phyloP scores from a whole-genome alignment of 2,329 filamentous ascomycete species.

The Monosporascus ibericus region DNA sequence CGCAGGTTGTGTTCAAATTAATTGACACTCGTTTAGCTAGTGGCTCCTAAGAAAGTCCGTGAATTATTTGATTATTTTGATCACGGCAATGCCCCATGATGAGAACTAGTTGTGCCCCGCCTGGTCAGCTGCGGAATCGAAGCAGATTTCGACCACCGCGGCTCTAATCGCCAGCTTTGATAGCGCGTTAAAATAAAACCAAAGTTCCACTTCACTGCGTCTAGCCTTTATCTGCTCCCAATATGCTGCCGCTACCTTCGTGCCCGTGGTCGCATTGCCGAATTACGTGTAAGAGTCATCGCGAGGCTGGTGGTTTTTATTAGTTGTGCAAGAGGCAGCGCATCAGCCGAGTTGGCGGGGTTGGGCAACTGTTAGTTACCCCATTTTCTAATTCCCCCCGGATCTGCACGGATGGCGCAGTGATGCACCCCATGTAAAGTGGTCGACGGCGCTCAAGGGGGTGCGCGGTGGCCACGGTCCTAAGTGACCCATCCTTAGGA shows the following conservation, averaged over 20 bases:
- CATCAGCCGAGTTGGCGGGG: neutral
- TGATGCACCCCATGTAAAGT: no score
- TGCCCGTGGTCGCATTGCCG: constrained; percentile 6
- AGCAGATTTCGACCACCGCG: neutral
- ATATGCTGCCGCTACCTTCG: constrained; percentile 9
- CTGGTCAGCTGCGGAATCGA: no score
- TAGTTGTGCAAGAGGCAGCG: neutral
- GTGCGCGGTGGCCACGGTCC: neutral
- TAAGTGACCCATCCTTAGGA: neutral
- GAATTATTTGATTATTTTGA: neutral
- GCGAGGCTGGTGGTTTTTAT: neutral
- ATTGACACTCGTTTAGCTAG: constrained; percentile 13
- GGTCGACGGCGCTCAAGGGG: neutral
- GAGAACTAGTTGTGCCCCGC: no score
- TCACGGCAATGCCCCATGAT: neutral
- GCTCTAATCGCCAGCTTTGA: neutral
- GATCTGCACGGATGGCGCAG: neutral
- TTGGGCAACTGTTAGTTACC: neutral
- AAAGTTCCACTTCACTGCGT: constrained; percentile 3
- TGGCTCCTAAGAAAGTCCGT: constrained; percentile 1
- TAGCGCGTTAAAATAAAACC: neutral
- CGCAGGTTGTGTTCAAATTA: constrained; percentile 31
- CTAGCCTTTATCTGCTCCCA: constrained; percentile 10
- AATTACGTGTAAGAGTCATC: constrained; percentile 3
- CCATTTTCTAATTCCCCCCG: neutral